phyloP scores from a whole-genome alignment of 2,329 filamentous ascomycete genomes.

The Trichophyton verrucosum region DNA sequence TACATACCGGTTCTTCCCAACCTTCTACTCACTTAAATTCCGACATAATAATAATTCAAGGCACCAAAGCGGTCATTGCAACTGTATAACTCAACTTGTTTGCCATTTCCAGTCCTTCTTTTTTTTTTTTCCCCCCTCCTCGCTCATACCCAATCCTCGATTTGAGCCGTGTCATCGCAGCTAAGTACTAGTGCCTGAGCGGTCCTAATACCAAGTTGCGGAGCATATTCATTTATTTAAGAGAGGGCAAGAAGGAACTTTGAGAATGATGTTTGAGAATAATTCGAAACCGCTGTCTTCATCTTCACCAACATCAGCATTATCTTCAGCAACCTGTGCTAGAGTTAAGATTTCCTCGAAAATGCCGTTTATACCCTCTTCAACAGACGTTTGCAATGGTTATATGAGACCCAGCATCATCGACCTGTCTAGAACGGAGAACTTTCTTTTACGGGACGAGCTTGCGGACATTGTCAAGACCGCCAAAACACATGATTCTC shows the following conservation, averaged over 20 bases:
- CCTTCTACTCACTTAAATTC: neutral
- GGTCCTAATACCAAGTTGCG: neutral
- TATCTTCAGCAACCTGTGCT: neutral
- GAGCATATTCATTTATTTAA: neutral
- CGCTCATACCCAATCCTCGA: neutral
- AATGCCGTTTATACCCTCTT: slow-evolving; percentile 1
- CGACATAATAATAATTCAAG: neutral
- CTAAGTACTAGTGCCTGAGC: neutral
- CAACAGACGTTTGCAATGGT: neutral
- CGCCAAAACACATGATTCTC: slow-evolving; percentile 5
- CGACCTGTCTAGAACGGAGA: slow-evolving; percentile 12
- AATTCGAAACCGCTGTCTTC: neutral
- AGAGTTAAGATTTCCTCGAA: neutral
- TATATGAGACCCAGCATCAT: slow-evolving; percentile 7
- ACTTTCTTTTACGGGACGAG: slow-evolving; percentile 12
- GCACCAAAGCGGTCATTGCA: neutral
- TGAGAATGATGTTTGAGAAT: neutral
- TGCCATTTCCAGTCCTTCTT: neutral
- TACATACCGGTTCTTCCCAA: neutral
- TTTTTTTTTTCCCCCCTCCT: neutral
- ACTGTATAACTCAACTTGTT: neutral
- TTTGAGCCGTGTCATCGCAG: neutral
- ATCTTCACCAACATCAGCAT: neutral
- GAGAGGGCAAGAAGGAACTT: neutral
- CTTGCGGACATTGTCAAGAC: slow-evolving; percentile 10